Conservation (phyloP, 2,329 filamentous ascomycete species). For the Alternaria conjuncta region DNA sequence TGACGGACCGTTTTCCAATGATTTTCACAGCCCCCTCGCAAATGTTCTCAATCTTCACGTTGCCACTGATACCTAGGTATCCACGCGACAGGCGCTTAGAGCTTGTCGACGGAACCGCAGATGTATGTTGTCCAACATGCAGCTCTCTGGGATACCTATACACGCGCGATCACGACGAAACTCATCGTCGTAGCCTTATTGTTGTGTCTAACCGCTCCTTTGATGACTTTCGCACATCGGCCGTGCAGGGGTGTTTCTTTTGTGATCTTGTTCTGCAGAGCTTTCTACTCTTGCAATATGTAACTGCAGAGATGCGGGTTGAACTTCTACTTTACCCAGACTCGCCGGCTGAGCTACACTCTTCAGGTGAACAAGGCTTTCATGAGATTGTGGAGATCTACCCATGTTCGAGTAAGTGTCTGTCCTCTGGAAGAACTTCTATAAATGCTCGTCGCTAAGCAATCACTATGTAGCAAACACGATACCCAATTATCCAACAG, state of each 20-base stretch:
- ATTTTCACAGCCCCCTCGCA: too few species aligned
- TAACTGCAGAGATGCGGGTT: background rate
- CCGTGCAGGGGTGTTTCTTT: background rate
- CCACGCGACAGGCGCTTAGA: background rate
- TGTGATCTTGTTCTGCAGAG: background rate
- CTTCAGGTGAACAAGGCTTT: background rate
- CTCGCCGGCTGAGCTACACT: background rate
- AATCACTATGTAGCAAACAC: background rate
- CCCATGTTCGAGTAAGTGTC: background rate
- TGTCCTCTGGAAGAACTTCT: background rate
- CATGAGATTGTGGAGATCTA: background rate
- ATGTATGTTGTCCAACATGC: background rate
- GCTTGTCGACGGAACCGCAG: background rate
- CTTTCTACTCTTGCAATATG: background rate
- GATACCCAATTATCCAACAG: background rate
- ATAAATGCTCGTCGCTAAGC: background rate
- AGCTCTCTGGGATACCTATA: background rate
- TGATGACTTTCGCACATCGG: background rate
- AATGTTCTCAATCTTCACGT: too few species aligned
- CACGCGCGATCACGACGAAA: background rate
- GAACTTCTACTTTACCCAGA: background rate
- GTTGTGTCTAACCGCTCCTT: background rate
- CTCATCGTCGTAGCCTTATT: background rate
- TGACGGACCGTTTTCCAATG: too few species aligned
- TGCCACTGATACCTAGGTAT: background rate